These are phyloP conservation scores for Chalaropsis ovoidea DNA, from an alignment of 2,329 filamentous ascomycete species.

Conservation along the genomic window DNA sequence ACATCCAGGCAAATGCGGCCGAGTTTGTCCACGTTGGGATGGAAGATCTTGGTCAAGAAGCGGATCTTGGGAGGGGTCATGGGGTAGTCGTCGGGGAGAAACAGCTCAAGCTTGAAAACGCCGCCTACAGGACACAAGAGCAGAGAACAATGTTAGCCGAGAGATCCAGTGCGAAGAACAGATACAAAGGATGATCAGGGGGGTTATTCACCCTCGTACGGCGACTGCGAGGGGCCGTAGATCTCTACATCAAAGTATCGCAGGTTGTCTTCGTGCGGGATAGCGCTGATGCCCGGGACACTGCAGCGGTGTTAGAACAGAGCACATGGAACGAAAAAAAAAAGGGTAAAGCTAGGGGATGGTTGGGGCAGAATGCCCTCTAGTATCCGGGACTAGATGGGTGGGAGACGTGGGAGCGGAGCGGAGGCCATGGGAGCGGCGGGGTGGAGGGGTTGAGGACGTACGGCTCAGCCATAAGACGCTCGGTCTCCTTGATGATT, in stretches of 20 bases:
- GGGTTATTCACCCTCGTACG: slow-evolving; percentile 68
- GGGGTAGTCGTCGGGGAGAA: slow-evolving; percentile 95
- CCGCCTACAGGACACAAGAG: slow-evolving; percentile 43
- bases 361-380: not conserved
- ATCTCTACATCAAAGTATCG: slow-evolving; percentile 98
- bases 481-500: slow-evolving; percentile 97
- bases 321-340: not conserved
- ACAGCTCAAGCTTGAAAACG: slow-evolving; percentile 92
- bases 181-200: not conserved
- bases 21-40: slow-evolving; percentile 96
- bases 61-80: slow-evolving; percentile 99
- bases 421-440: not conserved
- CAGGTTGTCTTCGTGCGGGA: slow-evolving; percentile 94
- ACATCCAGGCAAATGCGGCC: slow-evolving; percentile 96
- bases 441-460: slow-evolving; percentile 31
- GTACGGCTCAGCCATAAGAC: slow-evolving; percentile 92
- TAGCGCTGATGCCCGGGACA: slow-evolving; percentile 88
- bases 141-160: not conserved
- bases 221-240: slow-evolving; percentile 80
- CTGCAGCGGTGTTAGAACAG: slow-evolving; percentile 37
- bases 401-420: not conserved
- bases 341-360: not conserved
- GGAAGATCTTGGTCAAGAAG: slow-evolving; percentile 98
- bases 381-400: slow-evolving; percentile 9
- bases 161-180: not conserved